Conservation (phyloP, 805 yeast species). For the Lipomyces yamanashiensis region DNA sequence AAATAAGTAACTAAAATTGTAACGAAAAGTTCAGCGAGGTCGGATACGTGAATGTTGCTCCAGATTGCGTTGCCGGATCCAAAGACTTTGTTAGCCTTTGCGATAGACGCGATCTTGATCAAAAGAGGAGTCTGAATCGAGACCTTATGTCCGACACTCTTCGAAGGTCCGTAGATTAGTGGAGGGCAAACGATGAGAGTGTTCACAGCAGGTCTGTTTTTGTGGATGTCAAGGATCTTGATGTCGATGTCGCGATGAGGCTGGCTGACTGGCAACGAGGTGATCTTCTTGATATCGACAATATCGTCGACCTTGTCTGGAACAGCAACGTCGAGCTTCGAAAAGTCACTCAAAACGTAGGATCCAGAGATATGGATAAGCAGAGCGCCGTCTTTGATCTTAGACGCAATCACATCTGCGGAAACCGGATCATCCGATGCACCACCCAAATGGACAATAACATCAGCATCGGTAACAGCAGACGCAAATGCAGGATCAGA, state of each 20-base stretch:
- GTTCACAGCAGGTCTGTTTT: conserved; percentile 43
- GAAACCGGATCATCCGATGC: conserved; percentile 41
- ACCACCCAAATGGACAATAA: conserved; percentile 46
- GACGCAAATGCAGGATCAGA: conserved; percentile 38
- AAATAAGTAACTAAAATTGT: conserved; percentile 41
- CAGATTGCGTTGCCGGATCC: conserved; percentile 46
- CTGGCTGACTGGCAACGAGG: conserved; percentile 40
- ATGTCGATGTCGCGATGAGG: conserved; percentile 48
- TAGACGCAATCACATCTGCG: conserved; percentile 39
- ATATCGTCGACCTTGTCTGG: conserved; percentile 41
- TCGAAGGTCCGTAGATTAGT: conserved; percentile 45
- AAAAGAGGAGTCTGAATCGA: conserved; percentile 47
- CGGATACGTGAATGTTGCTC: conserved; percentile 48
- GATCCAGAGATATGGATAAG: conserved; percentile 50
- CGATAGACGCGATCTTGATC: conserved; percentile 37
- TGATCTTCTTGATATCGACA: conserved; percentile 42
- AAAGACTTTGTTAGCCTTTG: conserved; percentile 42
- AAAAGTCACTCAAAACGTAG: conserved; percentile 40
- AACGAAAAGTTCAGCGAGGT: conserved; percentile 45
- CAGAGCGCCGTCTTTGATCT: conserved; percentile 40
- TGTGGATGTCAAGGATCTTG: conserved; percentile 42
- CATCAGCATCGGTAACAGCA: conserved; percentile 41
- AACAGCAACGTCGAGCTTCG: conserved; percentile 34
- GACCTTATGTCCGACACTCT: conserved; percentile 44
- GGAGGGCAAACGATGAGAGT: conserved; percentile 47